Base-by-base conservation (phyloP, 2,329 filamentous ascomycete genomes). In the Sphaceloma murrayae region DNA sequence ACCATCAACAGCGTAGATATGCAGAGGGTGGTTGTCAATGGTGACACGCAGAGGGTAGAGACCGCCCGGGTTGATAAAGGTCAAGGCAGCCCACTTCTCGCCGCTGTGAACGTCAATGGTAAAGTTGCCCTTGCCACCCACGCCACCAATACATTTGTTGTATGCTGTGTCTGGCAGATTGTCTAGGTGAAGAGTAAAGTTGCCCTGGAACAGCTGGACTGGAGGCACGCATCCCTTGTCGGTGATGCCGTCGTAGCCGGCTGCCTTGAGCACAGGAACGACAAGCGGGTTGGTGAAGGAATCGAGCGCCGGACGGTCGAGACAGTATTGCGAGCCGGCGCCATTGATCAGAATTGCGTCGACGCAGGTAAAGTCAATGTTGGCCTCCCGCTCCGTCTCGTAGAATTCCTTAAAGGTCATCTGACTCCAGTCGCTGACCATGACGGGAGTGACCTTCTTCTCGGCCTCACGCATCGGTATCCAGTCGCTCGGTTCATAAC, bases 271-370 rank as follows among this genome's bases (percentile, higher is more conserved):
- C n/a, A 63, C 45, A 16, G 55, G 52, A 9, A 50, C 50, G 8
- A 60, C 51, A 9, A 49, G 54, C 17, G 57, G 56, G 10, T 59
- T 61, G 1, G 60, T 62, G 36, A 62, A 62, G 2, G 61, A 53
- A 21, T 63, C 58, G 4, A 77, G 62, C 29, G 71, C 61, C 3
- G 64, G 62, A 4, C 61, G 58, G 0, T 65, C 55, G 30, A 71
- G 62, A 53, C 77, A 80, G 36, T 69, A 59, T 0, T 75, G 69
- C 1, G 65, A 63, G 2, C 42, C 42, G 3, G 48, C 27, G 4
- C 78, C 78, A 47, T 82, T 80, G 40, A 81, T 65, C 8, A 81
- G 58, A 10, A 82, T 62, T 0, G 75, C 70, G 53, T 80, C 77
- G 49, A 74, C 74, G 60, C 78, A 81, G 0, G 67, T 63, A 16